Percentiles rank a stretch among this genome's conserved stretches.
Conservation (phyloP, 208 protist species). For the Crithidia mellificae region DNA sequence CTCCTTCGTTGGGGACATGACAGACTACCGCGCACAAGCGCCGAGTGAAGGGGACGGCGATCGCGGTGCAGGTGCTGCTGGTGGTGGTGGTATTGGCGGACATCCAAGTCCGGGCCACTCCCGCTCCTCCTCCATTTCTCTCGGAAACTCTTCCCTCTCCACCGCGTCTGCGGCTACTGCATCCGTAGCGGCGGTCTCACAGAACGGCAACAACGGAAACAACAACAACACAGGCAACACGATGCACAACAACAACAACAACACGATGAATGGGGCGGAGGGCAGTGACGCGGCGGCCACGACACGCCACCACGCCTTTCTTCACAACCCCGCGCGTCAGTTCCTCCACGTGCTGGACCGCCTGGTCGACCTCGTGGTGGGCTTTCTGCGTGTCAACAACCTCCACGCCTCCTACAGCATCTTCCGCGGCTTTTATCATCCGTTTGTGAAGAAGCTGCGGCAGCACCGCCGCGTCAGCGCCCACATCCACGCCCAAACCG, state of each 20-base stretch:
- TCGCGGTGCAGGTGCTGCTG: background rate
- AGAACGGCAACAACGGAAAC: constrained; percentile 13
- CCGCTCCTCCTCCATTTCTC: constrained; percentile 4
- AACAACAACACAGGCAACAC: background rate
- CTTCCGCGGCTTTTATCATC: constrained; percentile 45
- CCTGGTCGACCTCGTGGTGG: constrained; percentile 54
- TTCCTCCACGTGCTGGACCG: constrained; percentile 29
- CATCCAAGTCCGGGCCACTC: background rate
- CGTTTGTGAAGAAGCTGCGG: constrained; percentile 40
- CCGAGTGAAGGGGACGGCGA: constrained; percentile 2
- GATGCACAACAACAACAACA: background rate
- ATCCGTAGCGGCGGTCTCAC: constrained; percentile 7
- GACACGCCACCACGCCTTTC: background rate
- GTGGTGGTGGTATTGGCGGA: background rate
- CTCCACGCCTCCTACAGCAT: constrained; percentile 51
- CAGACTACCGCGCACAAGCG: constrained; percentile 12
- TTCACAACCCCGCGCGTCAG: constrained; percentile 12
- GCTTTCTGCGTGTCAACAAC: constrained; percentile 62
- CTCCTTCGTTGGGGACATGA: constrained; percentile 17
- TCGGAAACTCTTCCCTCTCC: constrained; percentile 2
- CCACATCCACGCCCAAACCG: constrained; percentile 18
- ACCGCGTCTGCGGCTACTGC: constrained; percentile 9
- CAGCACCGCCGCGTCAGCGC: constrained; percentile 16
- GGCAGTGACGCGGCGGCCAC: background rate
- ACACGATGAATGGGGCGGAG: background rate